phyloP scores from a whole-genome alignment of 176 grass and related monocot species.

The Oryza rufipogon region DNA sequence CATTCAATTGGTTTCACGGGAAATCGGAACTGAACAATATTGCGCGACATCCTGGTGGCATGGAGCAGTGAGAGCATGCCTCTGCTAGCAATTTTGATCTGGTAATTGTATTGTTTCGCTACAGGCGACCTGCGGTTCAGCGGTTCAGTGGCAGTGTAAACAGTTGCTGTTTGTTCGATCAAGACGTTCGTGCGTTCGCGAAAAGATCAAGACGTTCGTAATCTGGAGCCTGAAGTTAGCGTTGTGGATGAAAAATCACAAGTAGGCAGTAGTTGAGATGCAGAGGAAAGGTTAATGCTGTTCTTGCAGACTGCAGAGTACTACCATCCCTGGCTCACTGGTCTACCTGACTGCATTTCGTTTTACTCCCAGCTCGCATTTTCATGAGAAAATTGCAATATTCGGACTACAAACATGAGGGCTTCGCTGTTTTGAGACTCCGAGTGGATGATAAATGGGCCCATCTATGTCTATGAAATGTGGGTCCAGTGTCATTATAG shows the following conservation, averaged over 20 bases:
- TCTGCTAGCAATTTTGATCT: background rate
- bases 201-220: background rate
- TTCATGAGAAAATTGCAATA: background rate
- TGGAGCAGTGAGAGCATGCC: background rate
- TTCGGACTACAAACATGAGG: too few species aligned
- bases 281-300: background rate
- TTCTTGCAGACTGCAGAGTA: too few species aligned
- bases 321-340: background rate
- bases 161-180: background rate
- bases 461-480: too few species aligned
- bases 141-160: background rate
- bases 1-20: slow-evolving; percentile 97
- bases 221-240: background rate
- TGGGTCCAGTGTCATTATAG: too few species aligned
- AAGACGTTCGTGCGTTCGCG: background rate
- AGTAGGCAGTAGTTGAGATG: background rate
- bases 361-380: background rate
- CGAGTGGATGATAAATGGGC: too few species aligned
- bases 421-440: too few species aligned
- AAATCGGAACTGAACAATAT: slow-evolving; percentile 49
- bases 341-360: background rate
- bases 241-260: background rate
- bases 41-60: slow-evolving; percentile 7
- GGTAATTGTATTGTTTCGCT: background rate
- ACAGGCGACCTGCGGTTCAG: background rate